Evolutionary conservation across 73 alveolate genomes (phyloP), one percentile per base, ranked within the genome.

Genomic region (Blepharisma japonicum): DNA sequence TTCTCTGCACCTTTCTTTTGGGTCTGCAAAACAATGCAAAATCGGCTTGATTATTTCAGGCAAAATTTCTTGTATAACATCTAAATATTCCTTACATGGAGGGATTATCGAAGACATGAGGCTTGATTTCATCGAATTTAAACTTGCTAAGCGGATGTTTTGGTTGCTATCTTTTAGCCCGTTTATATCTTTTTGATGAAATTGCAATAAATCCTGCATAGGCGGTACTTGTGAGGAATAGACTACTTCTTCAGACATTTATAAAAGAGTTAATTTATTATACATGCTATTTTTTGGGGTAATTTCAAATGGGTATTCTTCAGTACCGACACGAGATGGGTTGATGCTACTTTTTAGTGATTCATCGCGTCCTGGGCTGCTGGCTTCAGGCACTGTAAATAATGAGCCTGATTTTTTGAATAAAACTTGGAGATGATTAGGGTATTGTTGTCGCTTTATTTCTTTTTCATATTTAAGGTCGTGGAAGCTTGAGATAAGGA

Each of bases 1-100:
- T 82, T 94, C 98, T 27, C 98, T 51, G 49, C 92, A 85, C 83
- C 88, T 89, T 68, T 94, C 98, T 5, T 79, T 90, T 39, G 83
- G 90, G 70, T 89, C 95, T 76, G 86, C 55, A 38, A 88, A 72
- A 25, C 87, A 47, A 51, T 88, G 84, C 45, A 88, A 68, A 6
- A 88, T 68, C 0, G 87, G 78, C 49, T 88, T 88, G 76, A 77
- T 68, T 6, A 88, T 55, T 56, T 83, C 68, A 20, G 85, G 89
- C 6, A 88, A 80, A 6, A 88, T 72, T 56, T 88, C 95, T 49
- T 88, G 76, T 50, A 84, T 49, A 7, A 88, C 55, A 23, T 61
- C 74, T 61, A 48, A 20, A 9, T 61, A 61, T 20, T 8, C 47
- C 14, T 18, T 61, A 61, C 74, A 61, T 18, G 74, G 74, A n/a